Evolutionary conservation across 805 yeast genomes (phyloP).

Genomic region (Tetrapisispora fleetii): DNA sequence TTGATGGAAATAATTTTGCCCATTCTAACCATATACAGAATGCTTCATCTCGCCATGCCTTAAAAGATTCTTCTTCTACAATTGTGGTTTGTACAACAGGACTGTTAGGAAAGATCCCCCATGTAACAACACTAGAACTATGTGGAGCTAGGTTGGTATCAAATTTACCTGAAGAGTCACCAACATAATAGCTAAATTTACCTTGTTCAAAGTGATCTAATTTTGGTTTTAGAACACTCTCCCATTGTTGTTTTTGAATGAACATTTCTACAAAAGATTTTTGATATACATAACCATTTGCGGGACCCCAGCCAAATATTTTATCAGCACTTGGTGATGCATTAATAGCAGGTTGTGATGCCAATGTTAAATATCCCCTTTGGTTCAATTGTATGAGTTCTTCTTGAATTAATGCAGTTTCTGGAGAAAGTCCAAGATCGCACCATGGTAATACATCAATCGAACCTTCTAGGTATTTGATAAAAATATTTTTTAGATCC

Average conservation of each 20-base stretch:
- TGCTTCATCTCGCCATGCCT: constrained; percentile 95
- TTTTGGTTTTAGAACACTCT: constrained; percentile 39
- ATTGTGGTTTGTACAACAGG: constrained; percentile 89
- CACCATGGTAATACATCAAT: constrained; percentile 86
- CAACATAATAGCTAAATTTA: constrained; percentile 65
- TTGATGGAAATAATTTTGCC: constrained; percentile 63
- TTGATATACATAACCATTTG: constrained; percentile 79
- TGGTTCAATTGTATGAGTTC: constrained; percentile 72
- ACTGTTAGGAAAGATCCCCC: constrained; percentile 94
- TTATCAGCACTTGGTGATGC: constrained; percentile 70
- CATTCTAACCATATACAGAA: constrained; percentile 87
- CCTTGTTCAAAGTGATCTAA: constrained; percentile 34
- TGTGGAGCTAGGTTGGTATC: constrained; percentile 48
- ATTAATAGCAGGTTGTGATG: constrained; percentile 93
- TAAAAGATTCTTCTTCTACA: constrained; percentile 83
- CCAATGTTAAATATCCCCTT: constrained; percentile 71
- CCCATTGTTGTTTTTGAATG: constrained; percentile 66
- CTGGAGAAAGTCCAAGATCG: constrained; percentile 75
- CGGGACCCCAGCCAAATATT: constrained; percentile 97
- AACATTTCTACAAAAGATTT: constrained; percentile 90
- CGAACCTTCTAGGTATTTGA: constrained; percentile 62
- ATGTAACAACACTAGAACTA: constrained; percentile 74
- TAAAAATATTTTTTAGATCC: constrained; percentile 61
- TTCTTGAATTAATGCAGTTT: constrained; percentile 87
- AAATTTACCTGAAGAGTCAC: constrained; percentile 50